These are phyloP conservation scores for Juncus inflexus DNA, from an alignment of 176 grass and related monocot species.

Conservation along the genomic window DNA sequence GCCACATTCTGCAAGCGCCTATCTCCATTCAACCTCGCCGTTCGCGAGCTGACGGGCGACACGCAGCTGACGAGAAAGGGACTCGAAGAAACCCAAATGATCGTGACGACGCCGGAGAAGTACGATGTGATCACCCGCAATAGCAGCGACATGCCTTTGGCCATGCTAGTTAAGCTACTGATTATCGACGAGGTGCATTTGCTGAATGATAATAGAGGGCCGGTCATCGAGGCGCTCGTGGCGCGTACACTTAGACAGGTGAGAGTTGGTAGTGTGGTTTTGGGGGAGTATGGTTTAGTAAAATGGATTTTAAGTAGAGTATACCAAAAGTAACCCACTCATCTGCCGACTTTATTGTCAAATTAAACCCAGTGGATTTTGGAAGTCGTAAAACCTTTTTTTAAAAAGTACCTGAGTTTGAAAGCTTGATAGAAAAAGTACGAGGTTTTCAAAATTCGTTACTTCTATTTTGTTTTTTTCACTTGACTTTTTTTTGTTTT, in stretches of 20 bases:
- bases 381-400: too few species aligned
- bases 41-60: conserved; percentile 93
- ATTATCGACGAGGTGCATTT: conserved; percentile 99
- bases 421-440: too few species aligned
- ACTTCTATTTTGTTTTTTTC: too few species aligned
- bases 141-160: conserved; percentile 97
- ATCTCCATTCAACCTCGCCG: conserved; percentile 66
- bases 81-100: conserved; percentile 96
- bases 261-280: too few species aligned
- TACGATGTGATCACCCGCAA: conserved; percentile 99
- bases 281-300: too few species aligned
- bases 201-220: conserved; percentile 95
- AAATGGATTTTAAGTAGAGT: too few species aligned
- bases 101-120: conserved; percentile 97
- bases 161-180: conserved; percentile 92
- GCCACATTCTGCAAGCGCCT: conserved; percentile 73
- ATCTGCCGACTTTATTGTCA: too few species aligned
- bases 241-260: conserved; percentile 93
- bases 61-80: conserved; percentile 95
- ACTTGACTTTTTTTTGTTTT: too few species aligned
- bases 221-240: conserved; percentile 94
- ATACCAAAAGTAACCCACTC: too few species aligned
- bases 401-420: too few species aligned
- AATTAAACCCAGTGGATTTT: too few species aligned
- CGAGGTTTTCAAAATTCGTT: too few species aligned